Evolutionary conservation across 148 eudicot genomes (phyloP).

Genomic region (Cornus kousa): DNA sequence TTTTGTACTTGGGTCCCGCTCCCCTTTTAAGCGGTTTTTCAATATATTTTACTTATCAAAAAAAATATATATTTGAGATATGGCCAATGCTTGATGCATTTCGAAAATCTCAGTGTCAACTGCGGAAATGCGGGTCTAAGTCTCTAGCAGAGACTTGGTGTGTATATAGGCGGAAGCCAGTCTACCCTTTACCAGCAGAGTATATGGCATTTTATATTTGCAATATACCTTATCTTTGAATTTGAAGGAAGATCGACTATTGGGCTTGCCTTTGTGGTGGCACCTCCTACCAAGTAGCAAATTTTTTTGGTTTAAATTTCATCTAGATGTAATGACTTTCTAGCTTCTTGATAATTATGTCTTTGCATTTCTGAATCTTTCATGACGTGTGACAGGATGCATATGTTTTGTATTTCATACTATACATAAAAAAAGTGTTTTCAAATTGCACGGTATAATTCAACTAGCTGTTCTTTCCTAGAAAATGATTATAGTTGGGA

Average conservation of each 20-base stretch:
- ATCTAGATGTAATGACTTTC: background rate
- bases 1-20: too few relatives aligned
- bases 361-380: background rate
- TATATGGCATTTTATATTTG: background rate
- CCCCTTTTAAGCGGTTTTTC: too few relatives aligned
- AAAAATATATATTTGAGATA: too few relatives aligned
- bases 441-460: background rate
- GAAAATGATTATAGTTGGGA: background rate
- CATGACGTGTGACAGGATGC: background rate
- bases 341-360: background rate
- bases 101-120: too few relatives aligned
- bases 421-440: too few relatives aligned
- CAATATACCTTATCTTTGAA: too few relatives aligned
- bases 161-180: too few relatives aligned
- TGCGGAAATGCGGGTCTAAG: too few relatives aligned
- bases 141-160: too few relatives aligned
- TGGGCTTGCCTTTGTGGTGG: background rate
- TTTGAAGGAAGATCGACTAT: background rate
- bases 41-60: too few relatives aligned
- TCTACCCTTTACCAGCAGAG: too few relatives aligned
- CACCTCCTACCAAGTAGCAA: background rate
- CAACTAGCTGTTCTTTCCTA: background rate
- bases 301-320: background rate
- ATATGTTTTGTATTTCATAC: background rate
- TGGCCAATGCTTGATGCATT: too few relatives aligned